Evolutionary conservation across 345 rosid genomes (phyloP), one percentile per base, ranked within the genome.

Genomic region (Microcos paniculata): DNA sequence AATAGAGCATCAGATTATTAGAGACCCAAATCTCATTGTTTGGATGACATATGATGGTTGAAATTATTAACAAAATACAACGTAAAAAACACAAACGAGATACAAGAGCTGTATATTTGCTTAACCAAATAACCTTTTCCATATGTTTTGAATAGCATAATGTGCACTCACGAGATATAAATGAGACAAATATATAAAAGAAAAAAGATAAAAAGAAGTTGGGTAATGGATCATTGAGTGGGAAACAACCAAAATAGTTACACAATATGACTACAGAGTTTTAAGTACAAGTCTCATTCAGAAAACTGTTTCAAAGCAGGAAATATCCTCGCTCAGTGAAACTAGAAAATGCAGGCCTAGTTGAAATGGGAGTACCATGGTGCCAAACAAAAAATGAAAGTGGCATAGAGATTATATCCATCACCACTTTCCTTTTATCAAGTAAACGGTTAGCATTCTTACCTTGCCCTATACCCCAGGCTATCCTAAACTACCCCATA

Each of bases 401-500:
- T 23, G 55, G 30, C 38, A 69, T 49, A 30, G 30, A 28, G 23
- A 15, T 30, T 69, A 16, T 28, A 30, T 48, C 11, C 15, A 69
- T 30, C 43, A 28, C 58, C 40, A 69, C 16, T 69, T 28, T 21
- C 52, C 23, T 21, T 42, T 6, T 33, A 57, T 46, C 4, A 10
- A 30, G 40, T 72, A 72, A 4, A 40, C 23, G 4, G 16, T 57
- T 53, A 55, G 62, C 24, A 57, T 53, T 28, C 53, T 57, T 72
- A 40, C 75, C 40, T 72, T 57, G 40, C 55, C 42, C 75, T 16
- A 57, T 24, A 72, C 35, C 65, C 40, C 40, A 21, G 24, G 75
- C 75, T 72, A 72, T 24, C 52, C 75, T 42, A 57, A 72, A 53
- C 75, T 51, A 57, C 65, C 66, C 53, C 75, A 57, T 45, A 24